A percentile compares a stretch with the other conserved stretches of the same genome.
Conservation (phyloP, 352 stramenopile species). For the Globisporangium perplexum region DNA sequence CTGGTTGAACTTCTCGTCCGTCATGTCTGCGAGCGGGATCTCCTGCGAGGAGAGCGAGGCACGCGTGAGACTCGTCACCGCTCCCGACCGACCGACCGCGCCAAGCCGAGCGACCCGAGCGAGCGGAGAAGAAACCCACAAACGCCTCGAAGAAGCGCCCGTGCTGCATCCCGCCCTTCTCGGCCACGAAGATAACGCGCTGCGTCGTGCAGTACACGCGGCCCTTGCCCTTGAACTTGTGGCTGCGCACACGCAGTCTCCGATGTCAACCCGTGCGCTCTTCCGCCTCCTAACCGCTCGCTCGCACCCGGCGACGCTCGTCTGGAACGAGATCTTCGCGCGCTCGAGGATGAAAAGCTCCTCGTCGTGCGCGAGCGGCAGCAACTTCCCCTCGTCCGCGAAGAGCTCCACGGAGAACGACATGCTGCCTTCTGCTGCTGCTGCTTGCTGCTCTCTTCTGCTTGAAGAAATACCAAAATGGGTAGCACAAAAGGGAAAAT, state of each 20-base stretch:
- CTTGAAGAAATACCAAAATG: no score
- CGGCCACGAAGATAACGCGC: slow-evolving; percentile 79
- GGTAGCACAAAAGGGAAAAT: background rate
- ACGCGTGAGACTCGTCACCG: background rate
- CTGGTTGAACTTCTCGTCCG: slow-evolving; percentile 88
- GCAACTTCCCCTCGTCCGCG: slow-evolving; percentile 59
- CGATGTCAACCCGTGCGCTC: no score
- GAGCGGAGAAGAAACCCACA: slow-evolving; percentile 21
- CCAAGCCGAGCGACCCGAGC: background rate
- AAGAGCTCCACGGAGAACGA: slow-evolving; percentile 74
- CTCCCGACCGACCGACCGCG: background rate
- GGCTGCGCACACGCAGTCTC: slow-evolving; percentile 9
- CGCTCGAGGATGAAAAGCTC: slow-evolving; percentile 84
- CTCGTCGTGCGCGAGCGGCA: slow-evolving; percentile 73
- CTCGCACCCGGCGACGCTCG: slow-evolving; percentile 48
- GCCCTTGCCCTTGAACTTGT: slow-evolving; percentile 69
- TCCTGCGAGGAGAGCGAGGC: slow-evolving; percentile 28
- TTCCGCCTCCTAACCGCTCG: no score
- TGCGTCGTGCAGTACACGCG: slow-evolving; percentile 85
- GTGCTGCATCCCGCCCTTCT: slow-evolving; percentile 62
- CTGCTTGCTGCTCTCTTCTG: no score
- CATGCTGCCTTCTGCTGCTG: slow-evolving; percentile 23
- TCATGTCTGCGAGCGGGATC: slow-evolving; percentile 73
- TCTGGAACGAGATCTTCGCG: slow-evolving; percentile 73
- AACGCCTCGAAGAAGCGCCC: slow-evolving; percentile 68